A percentile compares a stretch with the other conserved stretches of the same genome.
Evolutionary conservation across 805 yeast species (phyloP).

Genomic region (Kuraishia molischiana): DNA sequence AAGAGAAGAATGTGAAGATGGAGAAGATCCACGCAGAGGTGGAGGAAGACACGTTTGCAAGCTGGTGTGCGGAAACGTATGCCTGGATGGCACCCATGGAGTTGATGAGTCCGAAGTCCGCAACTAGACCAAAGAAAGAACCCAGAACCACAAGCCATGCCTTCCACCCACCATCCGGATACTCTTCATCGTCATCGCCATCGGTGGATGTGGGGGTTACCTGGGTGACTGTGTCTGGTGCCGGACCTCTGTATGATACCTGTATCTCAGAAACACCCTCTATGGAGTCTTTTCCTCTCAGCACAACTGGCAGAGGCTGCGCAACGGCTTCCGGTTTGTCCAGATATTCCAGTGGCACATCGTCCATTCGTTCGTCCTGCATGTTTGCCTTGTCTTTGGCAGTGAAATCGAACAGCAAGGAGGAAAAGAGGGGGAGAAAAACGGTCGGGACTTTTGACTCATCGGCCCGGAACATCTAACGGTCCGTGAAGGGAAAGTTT

Average conservation of each 20-base stretch:
- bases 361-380: too few species aligned
- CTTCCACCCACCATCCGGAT: slow-evolving; percentile 50
- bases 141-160: slow-evolving; percentile 54
- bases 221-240: not conserved
- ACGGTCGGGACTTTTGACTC: too few species aligned
- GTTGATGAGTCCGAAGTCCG: slow-evolving; percentile 47
- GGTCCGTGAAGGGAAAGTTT: too few species aligned
- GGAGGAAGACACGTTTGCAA: slow-evolving; percentile 32
- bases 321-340: not conserved
- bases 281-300: not conserved
- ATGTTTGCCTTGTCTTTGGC: too few species aligned
- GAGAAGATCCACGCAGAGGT: slow-evolving; percentile 60
- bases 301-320: not conserved
- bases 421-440: too few species aligned
- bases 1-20: slow-evolving; percentile 37
- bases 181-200: slow-evolving; percentile 13
- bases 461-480: too few species aligned
- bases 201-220: too few species aligned
- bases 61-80: slow-evolving; percentile 45
- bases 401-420: too few species aligned
- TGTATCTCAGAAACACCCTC: not conserved
- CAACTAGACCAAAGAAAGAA: slow-evolving; percentile 43
- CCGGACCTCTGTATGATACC: not conserved
- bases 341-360: too few species aligned
- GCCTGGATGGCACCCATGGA: slow-evolving; percentile 56